These are phyloP conservation scores for Metschnikowia lachancei DNA, from an alignment of 805 yeast genomes.

Conservation along the genomic window DNA sequence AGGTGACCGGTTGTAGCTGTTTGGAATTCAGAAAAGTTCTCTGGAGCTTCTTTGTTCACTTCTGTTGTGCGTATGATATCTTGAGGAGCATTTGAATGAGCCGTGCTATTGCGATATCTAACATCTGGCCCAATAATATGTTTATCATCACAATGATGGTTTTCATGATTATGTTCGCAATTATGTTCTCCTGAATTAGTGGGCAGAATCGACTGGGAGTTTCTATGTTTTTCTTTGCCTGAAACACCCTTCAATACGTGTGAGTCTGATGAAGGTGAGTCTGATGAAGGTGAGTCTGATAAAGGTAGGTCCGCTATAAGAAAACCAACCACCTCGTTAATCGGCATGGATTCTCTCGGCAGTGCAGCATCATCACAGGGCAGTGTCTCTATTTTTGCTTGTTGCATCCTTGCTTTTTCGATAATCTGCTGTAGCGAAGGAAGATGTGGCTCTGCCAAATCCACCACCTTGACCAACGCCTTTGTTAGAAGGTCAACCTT, in stretches of 20 bases:
- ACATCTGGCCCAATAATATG: too few relatives aligned
- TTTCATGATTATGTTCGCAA: too few relatives aligned
- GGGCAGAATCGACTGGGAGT: too few relatives aligned
- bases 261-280: too few relatives aligned
- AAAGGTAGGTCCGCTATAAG: slow-evolving; percentile 41
- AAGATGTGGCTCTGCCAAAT: slow-evolving; percentile 30
- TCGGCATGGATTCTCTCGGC: slow-evolving; percentile 28
- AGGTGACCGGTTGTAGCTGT: not conserved
- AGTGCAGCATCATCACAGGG: slow-evolving; percentile 3
- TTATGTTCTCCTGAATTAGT: too few relatives aligned
- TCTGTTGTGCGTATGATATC: too few relatives aligned
- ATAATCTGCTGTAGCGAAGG: slow-evolving; percentile 25
- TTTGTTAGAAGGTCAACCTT: slow-evolving; percentile 51
- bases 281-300: slow-evolving; percentile 23
- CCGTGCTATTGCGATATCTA: too few relatives aligned
- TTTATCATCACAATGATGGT: too few relatives aligned
- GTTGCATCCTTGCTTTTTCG: slow-evolving; percentile 13
- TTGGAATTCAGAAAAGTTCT: not conserved
- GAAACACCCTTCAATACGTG: too few relatives aligned
- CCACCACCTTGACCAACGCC: slow-evolving; percentile 44
- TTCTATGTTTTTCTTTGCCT: too few relatives aligned
- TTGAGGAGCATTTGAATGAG: too few relatives aligned
- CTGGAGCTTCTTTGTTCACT: too few relatives aligned
- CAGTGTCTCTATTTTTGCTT: slow-evolving; percentile 1
- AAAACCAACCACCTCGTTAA: slow-evolving; percentile 47